Base-by-base conservation (phyloP, 2,329 filamentous ascomycete species). In the Pseudogymnoascus sp. region DNA sequence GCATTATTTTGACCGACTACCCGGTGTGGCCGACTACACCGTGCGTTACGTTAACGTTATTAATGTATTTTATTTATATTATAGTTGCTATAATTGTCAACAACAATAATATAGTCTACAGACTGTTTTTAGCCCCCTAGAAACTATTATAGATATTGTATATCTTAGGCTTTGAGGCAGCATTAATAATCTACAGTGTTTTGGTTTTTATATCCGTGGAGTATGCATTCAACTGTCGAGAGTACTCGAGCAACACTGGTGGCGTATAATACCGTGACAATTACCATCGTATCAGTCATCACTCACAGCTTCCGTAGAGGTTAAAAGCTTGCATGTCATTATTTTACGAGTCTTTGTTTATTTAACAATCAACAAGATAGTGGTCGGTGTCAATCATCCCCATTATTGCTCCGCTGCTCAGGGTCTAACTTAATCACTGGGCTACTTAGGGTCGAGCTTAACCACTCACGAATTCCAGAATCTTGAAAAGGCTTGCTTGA, bases 381-480 rank as follows among this genome's bases (percentile, higher is more conserved):
- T 34, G 10, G n/a, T 12, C 11, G 5, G 5, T 96, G 91, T 63
- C 90, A 92, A 72, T 95, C 90, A 78, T 96, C 89, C 69, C 85
- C 85, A 3, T 77, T 83, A 72, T 86, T 84, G 46, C 79, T 81
- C 73, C 84, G 83, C 81, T 88, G 84, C 81, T 97, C 92, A 21
- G 92, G 93, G 82, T 99, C 95, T 77, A 99, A 81, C 82, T 96
- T 96, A 79, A 99, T 97, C 78, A 16, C 8, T 7, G 14, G 18
- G 11, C 11, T 46, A 18, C 21, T 46, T 5, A 14, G 42, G 18
- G 5, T 46, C 42, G 14, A 25, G 6, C 18, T 46, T 23, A 5
- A 23, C 14, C 18, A 60, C 36, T 31, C 59, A 38, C 34, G 16
- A 23, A 14, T 60, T 25, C 16, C 34, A n/a, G 5, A 60, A 60